Conservation (phyloP, 2,329 filamentous ascomycete genomes). For the Westerdykella ornata region DNA sequence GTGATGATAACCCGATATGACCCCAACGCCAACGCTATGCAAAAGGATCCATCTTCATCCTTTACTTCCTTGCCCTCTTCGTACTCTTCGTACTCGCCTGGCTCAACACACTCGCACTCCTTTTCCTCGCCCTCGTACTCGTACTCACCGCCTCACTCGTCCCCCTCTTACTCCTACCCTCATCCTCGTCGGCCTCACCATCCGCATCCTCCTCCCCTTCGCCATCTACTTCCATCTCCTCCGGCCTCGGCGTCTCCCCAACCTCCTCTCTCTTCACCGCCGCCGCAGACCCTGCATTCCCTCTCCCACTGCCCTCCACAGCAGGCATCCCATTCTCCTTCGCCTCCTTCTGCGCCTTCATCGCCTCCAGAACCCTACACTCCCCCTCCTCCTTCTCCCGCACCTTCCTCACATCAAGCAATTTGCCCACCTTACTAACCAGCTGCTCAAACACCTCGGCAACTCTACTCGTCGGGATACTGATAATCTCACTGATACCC, state of each 20-base stretch:
- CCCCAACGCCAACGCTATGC: no score
- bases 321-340: conserved; percentile 10
- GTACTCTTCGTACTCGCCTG: conserved; percentile 34
- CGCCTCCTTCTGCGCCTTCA: conserved; percentile 27
- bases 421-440: conserved; percentile 57
- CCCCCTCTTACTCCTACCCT: conserved; percentile 12
- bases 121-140: conserved; percentile 51
- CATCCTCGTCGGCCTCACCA: conserved; percentile 17
- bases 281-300: conserved; percentile 10
- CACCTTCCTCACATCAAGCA: conserved; percentile 68
- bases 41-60: not conserved
- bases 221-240: conserved; percentile 48
- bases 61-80: conserved; percentile 31
- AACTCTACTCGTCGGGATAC: conserved; percentile 67
- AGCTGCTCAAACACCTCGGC: conserved; percentile 66
- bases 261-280: conserved; percentile 9
- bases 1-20: no score
- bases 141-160: conserved; percentile 13
- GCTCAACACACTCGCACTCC: conserved; percentile 77
- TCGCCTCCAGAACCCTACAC: conserved; percentile 36
- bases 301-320: conserved; percentile 8
- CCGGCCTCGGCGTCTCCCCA: conserved; percentile 19
- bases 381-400: conserved; percentile 70
- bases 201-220: conserved; percentile 28
- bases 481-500: conserved; percentile 61